Conservation (phyloP, 1,284 basidiomycete genomes). For the Mrakiaceae sp. region DNA sequence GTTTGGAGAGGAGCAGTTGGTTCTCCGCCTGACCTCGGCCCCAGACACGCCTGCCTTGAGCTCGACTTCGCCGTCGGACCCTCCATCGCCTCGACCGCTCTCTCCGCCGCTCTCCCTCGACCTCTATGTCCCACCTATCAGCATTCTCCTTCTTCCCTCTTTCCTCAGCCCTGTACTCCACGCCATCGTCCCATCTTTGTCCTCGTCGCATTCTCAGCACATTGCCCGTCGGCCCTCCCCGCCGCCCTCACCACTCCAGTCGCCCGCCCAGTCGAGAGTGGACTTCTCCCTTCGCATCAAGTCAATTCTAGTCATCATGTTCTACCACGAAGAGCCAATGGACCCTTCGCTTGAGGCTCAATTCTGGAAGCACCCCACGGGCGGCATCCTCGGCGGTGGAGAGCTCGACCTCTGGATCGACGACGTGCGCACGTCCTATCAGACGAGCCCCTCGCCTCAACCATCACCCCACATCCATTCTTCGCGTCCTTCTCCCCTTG, state of each 20-base stretch:
- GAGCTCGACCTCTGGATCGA: not conserved
- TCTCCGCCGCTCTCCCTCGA: not conserved
- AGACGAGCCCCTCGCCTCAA: too few species aligned
- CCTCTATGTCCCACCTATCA: not conserved
- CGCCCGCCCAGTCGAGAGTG: conserved; percentile 11
- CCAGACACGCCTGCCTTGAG: conserved; percentile 1
- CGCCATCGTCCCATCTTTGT: not conserved
- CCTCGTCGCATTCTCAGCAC: not conserved
- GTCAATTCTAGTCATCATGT: conserved; percentile 21
- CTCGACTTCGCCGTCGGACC: not conserved
- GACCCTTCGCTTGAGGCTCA: conserved; percentile 8
- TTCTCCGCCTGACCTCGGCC: conserved; percentile 26
- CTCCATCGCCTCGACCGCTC: not conserved
- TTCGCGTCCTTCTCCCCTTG: too few species aligned
- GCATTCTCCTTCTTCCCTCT: conserved; percentile 1
- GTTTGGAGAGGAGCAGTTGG: conserved; percentile 30
- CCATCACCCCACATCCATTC: too few species aligned
- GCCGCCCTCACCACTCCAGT: conserved; percentile 15
- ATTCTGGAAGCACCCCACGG: conserved; percentile 21
- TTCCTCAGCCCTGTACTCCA: too few species aligned
- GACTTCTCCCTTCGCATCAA: conserved; percentile 18
- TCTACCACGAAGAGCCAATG: conserved; percentile 24
- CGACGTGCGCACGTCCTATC: not conserved
- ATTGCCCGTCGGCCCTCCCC: not conserved
- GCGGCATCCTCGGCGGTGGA: not conserved